Conservation (phyloP, 169 alveolate species). For the Amoebophrya sp. region DNA sequence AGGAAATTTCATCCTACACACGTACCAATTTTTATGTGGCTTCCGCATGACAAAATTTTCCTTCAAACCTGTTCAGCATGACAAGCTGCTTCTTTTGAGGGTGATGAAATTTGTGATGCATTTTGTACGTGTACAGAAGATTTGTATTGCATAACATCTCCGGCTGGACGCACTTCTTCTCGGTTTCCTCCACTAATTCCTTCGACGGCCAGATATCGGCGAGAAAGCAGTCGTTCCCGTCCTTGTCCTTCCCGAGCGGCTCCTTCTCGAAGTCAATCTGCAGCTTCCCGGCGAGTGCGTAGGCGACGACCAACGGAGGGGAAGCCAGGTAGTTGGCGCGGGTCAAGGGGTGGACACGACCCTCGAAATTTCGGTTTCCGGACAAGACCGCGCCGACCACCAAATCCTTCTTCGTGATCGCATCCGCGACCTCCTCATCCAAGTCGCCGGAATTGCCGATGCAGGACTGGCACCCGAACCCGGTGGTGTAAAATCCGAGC, state of each 20-base stretch:
- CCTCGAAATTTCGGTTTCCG: conserved; percentile 94
- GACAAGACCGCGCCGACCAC: conserved; percentile 86
- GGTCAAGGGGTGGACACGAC: conserved; percentile 88
- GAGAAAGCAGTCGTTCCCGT: conserved; percentile 74
- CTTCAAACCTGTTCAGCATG: no score
- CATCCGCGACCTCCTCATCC: conserved; percentile 73
- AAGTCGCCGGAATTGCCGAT: conserved; percentile 90
- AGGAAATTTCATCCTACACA: no score
- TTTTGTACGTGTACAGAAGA: no score
- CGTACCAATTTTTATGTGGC: no score
- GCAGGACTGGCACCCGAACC: conserved; percentile 98
- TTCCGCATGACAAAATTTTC: no score
- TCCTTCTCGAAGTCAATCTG: conserved; percentile 81
- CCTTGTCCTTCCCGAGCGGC: conserved; percentile 72
- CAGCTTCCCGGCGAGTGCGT: conserved; percentile 82
- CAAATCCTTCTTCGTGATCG: conserved; percentile 67
- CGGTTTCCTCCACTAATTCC: conserved; percentile 65
- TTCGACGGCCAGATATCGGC: conserved; percentile 83
- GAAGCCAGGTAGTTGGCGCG: conserved; percentile 92
- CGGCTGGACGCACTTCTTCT: conserved; percentile 69
- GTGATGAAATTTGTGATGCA: no score
- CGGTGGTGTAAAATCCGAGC: conserved; percentile 87
- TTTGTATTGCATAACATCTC: no score
- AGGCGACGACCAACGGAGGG: conserved; percentile 95
- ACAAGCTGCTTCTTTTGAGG: no score